These are phyloP conservation scores for Penicillium malachiteum DNA, from an alignment of 495 filamentous ascomycete species.

Conservation along the genomic window DNA sequence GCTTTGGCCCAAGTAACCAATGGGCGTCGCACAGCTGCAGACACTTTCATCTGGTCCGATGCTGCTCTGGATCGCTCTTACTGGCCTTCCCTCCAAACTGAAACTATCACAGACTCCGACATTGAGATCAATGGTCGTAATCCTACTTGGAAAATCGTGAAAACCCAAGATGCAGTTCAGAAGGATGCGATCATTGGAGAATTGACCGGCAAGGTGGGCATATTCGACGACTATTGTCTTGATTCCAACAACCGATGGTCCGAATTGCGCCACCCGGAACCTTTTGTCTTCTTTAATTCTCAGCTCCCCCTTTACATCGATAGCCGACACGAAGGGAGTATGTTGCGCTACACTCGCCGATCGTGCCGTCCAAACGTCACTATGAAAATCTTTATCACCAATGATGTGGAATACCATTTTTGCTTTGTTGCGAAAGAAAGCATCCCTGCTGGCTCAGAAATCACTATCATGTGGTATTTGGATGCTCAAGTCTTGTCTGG, in stretches of 20 bases:
- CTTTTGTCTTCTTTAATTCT: conserved; percentile 82
- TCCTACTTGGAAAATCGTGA: conserved; percentile 71
- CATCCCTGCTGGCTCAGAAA: conserved; percentile 60
- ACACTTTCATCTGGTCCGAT: conserved; percentile 54
- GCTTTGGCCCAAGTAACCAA: conserved; percentile 41
- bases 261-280: conserved; percentile 72
- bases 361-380: conserved; percentile 84
- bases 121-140: conserved; percentile 44
- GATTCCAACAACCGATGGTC: conserved; percentile 74
- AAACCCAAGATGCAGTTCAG: conserved; percentile 58
- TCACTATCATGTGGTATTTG: conserved; percentile 69
- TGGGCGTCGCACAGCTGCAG: conserved; percentile 40
- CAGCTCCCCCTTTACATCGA: conserved; percentile 87
- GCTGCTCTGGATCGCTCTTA: conserved; percentile 53
- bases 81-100: conserved; percentile 48
- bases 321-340: conserved; percentile 77
- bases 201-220: conserved; percentile 80
- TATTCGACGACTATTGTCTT: conserved; percentile 71
- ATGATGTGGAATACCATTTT: conserved; percentile 76
- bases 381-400: conserved; percentile 78
- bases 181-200: conserved; percentile 76
- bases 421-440: conserved; percentile 79
- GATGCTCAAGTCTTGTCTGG: conserved; percentile 44
- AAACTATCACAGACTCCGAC: conserved; percentile 43
- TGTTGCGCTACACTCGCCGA: conserved; percentile 78